A percentile compares a stretch with the other conserved stretches of the same genome.
These are phyloP conservation scores for Themeda triandra DNA, from an alignment of 176 grass and related monocot species.

Conservation along the genomic window DNA sequence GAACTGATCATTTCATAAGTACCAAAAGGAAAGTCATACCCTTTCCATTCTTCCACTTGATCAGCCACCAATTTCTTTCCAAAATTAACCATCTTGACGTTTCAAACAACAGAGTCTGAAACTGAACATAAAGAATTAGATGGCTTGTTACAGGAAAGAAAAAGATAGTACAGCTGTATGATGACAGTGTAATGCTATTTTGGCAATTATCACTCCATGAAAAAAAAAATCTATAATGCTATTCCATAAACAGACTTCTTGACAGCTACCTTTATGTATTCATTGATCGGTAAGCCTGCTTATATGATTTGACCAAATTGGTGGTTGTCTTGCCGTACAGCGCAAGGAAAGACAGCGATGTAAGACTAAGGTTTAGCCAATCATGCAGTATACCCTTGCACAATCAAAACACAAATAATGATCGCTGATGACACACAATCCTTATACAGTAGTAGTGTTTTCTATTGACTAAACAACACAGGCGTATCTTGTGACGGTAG, in stretches of 20 bases:
- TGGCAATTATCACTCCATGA: too few species aligned
- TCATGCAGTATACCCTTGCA: neutral
- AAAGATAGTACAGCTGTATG: neutral
- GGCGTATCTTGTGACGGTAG: neutral
- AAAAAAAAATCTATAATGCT: neutral
- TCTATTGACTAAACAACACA: neutral
- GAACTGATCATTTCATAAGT: neutral
- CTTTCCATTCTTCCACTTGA: constrained; percentile 86
- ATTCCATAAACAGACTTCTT: neutral
- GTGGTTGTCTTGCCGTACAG: neutral
- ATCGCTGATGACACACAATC: neutral
- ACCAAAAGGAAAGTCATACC: constrained; percentile 28
- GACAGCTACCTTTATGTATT: neutral
- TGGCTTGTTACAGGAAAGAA: neutral
- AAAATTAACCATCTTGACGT: constrained; percentile 78
- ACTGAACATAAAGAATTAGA: constrained; percentile 13
- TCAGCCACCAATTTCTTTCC: constrained; percentile 74
- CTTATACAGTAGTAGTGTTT: neutral
- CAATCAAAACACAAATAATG: neutral
- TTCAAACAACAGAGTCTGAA: constrained; percentile 20
- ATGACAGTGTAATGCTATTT: neutral
- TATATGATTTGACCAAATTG: neutral
- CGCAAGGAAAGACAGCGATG: neutral
- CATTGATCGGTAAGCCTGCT: neutral
- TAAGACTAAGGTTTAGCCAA: neutral